phyloP scores from a whole-genome alignment of 1,139 yeast genomes.

The Pichia norvegensis region DNA sequence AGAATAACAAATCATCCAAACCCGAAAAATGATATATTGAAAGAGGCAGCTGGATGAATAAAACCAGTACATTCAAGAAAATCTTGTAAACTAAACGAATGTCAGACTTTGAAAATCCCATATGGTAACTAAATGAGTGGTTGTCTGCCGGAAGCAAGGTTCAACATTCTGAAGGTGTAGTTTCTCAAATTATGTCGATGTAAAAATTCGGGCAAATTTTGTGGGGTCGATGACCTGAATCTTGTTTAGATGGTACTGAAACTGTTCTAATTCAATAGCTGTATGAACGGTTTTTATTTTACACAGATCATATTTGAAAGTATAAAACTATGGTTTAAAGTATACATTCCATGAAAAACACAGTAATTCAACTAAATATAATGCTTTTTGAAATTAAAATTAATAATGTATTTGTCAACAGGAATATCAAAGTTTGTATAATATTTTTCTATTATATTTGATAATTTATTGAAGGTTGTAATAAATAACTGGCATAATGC shows the following conservation, averaged over 20 bases:
- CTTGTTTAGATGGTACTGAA: no score
- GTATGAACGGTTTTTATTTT: no score
- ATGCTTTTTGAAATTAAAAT: conserved; percentile 27
- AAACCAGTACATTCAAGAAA: neutral
- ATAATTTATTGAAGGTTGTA: conserved; percentile 35
- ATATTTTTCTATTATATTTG: conserved; percentile 34
- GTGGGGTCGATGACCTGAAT: no score
- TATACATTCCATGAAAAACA: neutral
- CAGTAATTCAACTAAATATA: conserved; percentile 3
- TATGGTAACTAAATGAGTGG: no score
- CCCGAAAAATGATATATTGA: conserved; percentile 18
- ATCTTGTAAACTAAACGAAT: neutral
- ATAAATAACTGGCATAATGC: conserved; percentile 32
- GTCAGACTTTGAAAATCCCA: neutral
- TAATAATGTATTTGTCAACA: conserved; percentile 27
- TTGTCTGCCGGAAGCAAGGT: no score
- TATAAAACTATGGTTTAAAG: no score
- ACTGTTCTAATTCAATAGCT: no score
- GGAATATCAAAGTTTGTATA: conserved; percentile 36
- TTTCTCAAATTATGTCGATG: no score
- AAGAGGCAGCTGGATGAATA: conserved; percentile 19
- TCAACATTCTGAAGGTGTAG: no score
- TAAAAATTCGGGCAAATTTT: no score
- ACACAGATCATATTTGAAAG: no score
- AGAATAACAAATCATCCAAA: conserved; percentile 16